A percentile compares a stretch with the other conserved stretches of the same genome.
Conservation (phyloP, 169 alveolate genomes). For the Eimeria falciformis region DNA sequence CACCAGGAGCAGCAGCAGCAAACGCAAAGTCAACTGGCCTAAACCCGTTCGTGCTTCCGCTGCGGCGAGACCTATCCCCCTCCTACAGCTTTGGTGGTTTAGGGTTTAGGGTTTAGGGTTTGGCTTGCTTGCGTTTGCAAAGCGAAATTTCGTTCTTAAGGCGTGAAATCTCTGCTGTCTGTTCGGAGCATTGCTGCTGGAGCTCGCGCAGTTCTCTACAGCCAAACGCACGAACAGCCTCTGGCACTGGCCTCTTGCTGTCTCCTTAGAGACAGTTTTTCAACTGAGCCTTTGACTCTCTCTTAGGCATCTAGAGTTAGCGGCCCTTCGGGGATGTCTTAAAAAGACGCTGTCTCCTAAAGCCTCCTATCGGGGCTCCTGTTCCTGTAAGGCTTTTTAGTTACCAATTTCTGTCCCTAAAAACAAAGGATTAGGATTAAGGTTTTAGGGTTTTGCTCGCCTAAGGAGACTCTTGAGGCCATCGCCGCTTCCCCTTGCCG, state of each 20-base stretch:
- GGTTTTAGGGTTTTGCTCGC: not conserved
- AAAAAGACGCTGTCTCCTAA: too few relatives aligned
- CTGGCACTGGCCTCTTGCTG: too few relatives aligned
- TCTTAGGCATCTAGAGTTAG: too few relatives aligned
- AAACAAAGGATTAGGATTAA: too few relatives aligned
- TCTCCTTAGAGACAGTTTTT: too few relatives aligned
- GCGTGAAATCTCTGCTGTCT: constrained; percentile 15
- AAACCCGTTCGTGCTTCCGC: too few relatives aligned
- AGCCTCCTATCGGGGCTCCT: too few relatives aligned
- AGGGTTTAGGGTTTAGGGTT: constrained; percentile 28
- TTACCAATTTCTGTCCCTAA: too few relatives aligned
- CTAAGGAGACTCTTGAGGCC: constrained; percentile 26
- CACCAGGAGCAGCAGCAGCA: not conserved
- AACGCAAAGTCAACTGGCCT: not conserved
- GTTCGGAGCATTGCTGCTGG: constrained; percentile 33
- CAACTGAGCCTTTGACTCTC: too few relatives aligned
- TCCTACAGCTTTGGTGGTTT: not conserved
- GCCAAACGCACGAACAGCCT: too few relatives aligned
- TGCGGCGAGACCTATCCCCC: not conserved
- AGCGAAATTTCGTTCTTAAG: not conserved
- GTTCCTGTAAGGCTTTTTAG: too few relatives aligned
- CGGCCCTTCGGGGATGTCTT: too few relatives aligned
- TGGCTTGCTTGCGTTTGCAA: constrained; percentile 16
- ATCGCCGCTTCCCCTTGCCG: constrained; percentile 17
- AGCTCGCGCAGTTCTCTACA: constrained; percentile 18